phyloP scores from a whole-genome alignment of 768 basidiomycete species.

The Harrya chromipes region DNA sequence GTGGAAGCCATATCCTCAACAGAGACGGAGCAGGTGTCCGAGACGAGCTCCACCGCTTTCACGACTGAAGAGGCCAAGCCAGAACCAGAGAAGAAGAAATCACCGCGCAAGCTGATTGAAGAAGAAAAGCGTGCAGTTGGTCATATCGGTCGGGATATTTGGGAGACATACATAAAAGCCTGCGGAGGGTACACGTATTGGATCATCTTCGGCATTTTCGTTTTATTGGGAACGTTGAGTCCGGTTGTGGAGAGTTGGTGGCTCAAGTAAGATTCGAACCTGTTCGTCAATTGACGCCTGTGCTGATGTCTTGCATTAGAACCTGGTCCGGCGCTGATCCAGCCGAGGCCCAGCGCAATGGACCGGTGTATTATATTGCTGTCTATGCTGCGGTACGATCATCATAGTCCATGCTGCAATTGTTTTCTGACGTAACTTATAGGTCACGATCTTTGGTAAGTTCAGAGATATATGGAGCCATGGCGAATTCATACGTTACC shows the following conservation, averaged over 20 bases:
- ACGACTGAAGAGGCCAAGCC: conserved; percentile 34
- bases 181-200: conserved; percentile 54
- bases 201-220: conserved; percentile 49
- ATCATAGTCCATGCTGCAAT: neutral
- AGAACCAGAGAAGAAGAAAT: conserved; percentile 49
- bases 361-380: conserved; percentile 45
- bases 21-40: conserved; percentile 30
- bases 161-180: conserved; percentile 55
- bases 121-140: conserved; percentile 80
- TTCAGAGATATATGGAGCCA: neutral
- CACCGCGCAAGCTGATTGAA: conserved; percentile 80
- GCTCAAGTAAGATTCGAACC: conserved; percentile 43
- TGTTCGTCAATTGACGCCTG: neutral
- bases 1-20: conserved; percentile 21
- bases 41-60: conserved; percentile 45
- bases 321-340: conserved; percentile 55
- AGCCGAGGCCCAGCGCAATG: conserved; percentile 37
- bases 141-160: conserved; percentile 62
- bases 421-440: conserved; percentile 19
- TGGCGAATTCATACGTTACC: conserved; percentile 13
- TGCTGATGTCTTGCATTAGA: conserved; percentile 33
- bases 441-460: conserved; percentile 40
- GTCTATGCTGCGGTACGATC: conserved; percentile 64
- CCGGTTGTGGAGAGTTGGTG: conserved; percentile 75
- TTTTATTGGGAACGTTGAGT: conserved; percentile 55